phyloP scores from a whole-genome alignment of 345 rosid genomes.

The Moricandia arvensis region DNA sequence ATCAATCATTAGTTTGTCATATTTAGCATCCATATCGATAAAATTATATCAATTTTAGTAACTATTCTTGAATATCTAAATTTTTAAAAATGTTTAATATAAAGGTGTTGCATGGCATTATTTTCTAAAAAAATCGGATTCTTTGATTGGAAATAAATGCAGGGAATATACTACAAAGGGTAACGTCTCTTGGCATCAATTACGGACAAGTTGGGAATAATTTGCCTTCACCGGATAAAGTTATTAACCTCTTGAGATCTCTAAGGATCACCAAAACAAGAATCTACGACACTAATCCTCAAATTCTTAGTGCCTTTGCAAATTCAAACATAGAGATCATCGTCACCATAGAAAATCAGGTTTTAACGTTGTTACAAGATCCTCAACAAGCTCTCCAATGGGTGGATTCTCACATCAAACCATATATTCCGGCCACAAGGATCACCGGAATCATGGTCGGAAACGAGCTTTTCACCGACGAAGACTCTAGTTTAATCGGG shows the following conservation, averaged over 20 bases:
- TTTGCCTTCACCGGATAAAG: conserved; percentile 71
- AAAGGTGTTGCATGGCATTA: neutral
- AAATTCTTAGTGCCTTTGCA: conserved; percentile 64
- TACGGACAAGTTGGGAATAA: conserved; percentile 87
- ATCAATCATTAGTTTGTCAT: neutral
- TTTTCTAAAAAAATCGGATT: neutral
- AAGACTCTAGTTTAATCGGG: conserved; percentile 43
- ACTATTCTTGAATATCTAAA: neutral
- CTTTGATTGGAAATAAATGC: conserved; percentile 18
- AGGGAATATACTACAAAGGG: conserved; percentile 52
- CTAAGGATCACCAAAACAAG: conserved; percentile 65
- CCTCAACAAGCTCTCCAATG: conserved; percentile 86
- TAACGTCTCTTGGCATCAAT: conserved; percentile 70
- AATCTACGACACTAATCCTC: conserved; percentile 88
- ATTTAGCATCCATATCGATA: neutral
- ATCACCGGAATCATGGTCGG: conserved; percentile 79
- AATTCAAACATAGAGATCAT: conserved; percentile 65
- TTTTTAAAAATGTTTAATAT: neutral
- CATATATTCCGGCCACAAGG: conserved; percentile 63
- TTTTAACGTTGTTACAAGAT: conserved; percentile 55
- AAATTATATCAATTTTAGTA: neutral
- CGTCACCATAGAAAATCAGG: conserved; percentile 76
- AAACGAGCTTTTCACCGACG: conserved; percentile 63
- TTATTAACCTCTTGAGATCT: conserved; percentile 62
- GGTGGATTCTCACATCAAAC: conserved; percentile 63